Percentiles rank a stretch among this genome's conserved stretches.
Conservation (phyloP, 352 stramenopile genomes). For the Phytophthora litchii region DNA sequence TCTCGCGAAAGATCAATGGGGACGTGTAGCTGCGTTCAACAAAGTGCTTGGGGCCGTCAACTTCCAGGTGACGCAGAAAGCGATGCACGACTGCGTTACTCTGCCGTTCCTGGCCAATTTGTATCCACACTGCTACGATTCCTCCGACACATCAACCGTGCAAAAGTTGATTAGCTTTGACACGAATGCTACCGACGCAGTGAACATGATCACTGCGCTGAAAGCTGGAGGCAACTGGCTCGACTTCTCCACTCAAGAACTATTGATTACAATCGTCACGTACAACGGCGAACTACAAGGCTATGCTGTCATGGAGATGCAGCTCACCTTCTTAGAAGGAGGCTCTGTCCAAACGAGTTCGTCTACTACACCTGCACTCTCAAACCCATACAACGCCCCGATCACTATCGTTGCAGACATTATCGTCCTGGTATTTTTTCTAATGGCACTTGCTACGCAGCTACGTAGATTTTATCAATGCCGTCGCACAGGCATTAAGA, state of each 20-base stretch:
- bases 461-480: conserved; percentile 26
- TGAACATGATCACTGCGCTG: conserved; percentile 25
- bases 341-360: conserved; percentile 40
- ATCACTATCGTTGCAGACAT: conserved; percentile 37
- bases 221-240: conserved; percentile 45
- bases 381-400: conserved; percentile 40
- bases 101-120: conserved; percentile 41
- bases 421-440: conserved; percentile 41
- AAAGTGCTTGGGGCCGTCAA: conserved; percentile 33
- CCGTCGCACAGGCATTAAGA: conserved; percentile 5
- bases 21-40: conserved; percentile 25
- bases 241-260: conserved; percentile 42
- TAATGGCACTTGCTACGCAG: conserved; percentile 25
- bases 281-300: conserved; percentile 63
- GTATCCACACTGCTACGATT: conserved; percentile 56
- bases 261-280: conserved; percentile 50
- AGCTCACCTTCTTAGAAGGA: conserved; percentile 39
- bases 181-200: conserved; percentile 41
- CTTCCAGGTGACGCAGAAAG: conserved; percentile 33
- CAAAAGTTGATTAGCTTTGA: conserved; percentile 51
- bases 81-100: conserved; percentile 30
- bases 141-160: conserved; percentile 19
- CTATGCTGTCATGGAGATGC: conserved; percentile 49
- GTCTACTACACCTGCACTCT: conserved; percentile 37
- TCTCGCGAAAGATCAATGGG: conserved; percentile 33